These are phyloP conservation scores for Trifolium dubium DNA, from an alignment of 306 rosid genomes.

Conservation along the genomic window DNA sequence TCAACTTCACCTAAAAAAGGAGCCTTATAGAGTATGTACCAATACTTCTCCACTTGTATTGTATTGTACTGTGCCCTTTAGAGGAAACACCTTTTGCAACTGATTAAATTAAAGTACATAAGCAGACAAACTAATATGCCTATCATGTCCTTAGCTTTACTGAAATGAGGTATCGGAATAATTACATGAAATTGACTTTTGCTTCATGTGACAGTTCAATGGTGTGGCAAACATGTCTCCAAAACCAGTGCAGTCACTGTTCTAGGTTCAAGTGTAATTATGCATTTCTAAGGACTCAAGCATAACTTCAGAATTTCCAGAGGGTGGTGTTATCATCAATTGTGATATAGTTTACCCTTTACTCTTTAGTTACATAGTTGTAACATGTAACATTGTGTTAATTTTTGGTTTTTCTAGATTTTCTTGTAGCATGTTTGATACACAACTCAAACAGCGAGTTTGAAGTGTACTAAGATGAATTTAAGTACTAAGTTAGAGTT, in stretches of 20 bases:
- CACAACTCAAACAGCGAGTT: constrained; percentile 36
- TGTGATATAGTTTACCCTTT: constrained; percentile 33
- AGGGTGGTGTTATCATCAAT: constrained; percentile 36
- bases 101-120: not conserved
- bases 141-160: constrained; percentile 10
- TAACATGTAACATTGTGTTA: constrained; percentile 38
- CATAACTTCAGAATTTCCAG: constrained; percentile 37
- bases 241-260: constrained; percentile 55
- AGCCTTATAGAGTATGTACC: not conserved
- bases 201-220: constrained; percentile 68
- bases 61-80: not conserved
- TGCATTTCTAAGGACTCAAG: constrained; percentile 30
- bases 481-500: constrained; percentile 39
- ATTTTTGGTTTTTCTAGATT: constrained; percentile 57
- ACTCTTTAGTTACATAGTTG: constrained; percentile 25
- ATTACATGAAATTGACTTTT: constrained; percentile 33
- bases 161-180: constrained; percentile 17
- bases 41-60: not conserved
- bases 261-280: constrained; percentile 50
- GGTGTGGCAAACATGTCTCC: constrained; percentile 66
- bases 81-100: not conserved
- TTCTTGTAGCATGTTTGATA: constrained; percentile 41
- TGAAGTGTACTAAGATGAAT: constrained; percentile 37
- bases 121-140: not conserved
- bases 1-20: not conserved